Conservation (phyloP, 352 stramenopile genomes). For the Peronosclerospora sorghi region DNA sequence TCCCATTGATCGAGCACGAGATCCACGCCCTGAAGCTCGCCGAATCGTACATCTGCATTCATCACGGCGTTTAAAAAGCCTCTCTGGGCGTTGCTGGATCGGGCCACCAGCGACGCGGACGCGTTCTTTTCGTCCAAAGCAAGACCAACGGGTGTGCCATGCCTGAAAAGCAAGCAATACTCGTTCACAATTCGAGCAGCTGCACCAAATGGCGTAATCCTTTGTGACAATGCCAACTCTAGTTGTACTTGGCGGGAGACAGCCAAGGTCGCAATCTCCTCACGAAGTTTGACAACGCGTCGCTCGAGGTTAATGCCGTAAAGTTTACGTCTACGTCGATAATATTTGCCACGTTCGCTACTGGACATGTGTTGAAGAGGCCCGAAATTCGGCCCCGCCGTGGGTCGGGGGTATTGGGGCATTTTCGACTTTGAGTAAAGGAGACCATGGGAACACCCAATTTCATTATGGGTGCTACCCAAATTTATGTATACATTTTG, state of each 20-base stretch:
- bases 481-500: no score
- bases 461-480: no score
- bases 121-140: slow-evolving; percentile 15
- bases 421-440: no score
- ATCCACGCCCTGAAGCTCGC: slow-evolving; percentile 25
- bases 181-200: slow-evolving; percentile 29
- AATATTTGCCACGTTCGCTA: slow-evolving; percentile 57
- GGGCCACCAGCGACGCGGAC: slow-evolving; percentile 11
- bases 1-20: slow-evolving; percentile 42
- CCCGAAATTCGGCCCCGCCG: no score
- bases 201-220: slow-evolving; percentile 10
- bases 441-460: no score
- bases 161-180: slow-evolving; percentile 42
- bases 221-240: slow-evolving; percentile 19
- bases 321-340: slow-evolving; percentile 37
- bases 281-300: slow-evolving; percentile 29
- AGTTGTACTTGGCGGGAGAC: slow-evolving; percentile 21
- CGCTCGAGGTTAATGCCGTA: slow-evolving; percentile 29
- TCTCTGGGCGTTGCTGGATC: slow-evolving; percentile 14
- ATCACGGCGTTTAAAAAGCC: slow-evolving; percentile 30
- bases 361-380: slow-evolving; percentile 43
- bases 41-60: slow-evolving; percentile 31
- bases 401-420: no score
- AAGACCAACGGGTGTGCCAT: slow-evolving; percentile 32
- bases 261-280: slow-evolving; percentile 32